Percentiles rank a stretch among this genome's conserved stretches.
Conservation (phyloP, 257 asterid genomes). For the Euphrasia confusa region DNA sequence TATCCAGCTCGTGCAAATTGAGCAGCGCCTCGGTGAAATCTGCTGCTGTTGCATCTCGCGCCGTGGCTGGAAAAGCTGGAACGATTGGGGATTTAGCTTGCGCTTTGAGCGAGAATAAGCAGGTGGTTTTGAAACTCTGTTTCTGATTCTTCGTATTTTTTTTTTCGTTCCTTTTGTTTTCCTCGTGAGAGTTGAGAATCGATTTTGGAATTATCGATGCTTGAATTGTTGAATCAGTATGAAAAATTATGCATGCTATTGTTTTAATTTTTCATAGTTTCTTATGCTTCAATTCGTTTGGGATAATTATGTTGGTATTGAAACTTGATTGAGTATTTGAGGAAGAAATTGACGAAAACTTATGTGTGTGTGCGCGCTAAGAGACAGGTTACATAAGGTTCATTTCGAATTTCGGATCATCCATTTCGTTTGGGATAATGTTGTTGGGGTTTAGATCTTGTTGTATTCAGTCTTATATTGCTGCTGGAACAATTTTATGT, state of each 20-base stretch:
- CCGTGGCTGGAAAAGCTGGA: constrained; percentile 24
- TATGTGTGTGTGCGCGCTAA: background rate
- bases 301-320: background rate
- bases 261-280: background rate
- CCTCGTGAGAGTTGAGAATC: no score
- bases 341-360: no score
- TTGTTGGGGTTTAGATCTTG: background rate
- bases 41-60: constrained; percentile 5
- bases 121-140: constrained; percentile 11
- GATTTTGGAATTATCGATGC: background rate
- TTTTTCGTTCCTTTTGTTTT: no score
- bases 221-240: no score
- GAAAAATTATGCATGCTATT: background rate
- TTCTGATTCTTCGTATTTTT: background rate
- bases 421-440: background rate
- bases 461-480: background rate
- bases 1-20: constrained; percentile 13
- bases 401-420: background rate
- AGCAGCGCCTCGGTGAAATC: constrained; percentile 22
- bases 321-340: background rate
- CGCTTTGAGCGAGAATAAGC: constrained; percentile 7
- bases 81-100: constrained; percentile 20
- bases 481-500: background rate
- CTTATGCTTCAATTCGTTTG: background rate
- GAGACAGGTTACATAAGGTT: background rate